Percentiles rank a stretch among this genome's conserved stretches.
Evolutionary conservation across 768 basidiomycete genomes (phyloP).

Genomic region (Clathrus columnatus): DNA sequence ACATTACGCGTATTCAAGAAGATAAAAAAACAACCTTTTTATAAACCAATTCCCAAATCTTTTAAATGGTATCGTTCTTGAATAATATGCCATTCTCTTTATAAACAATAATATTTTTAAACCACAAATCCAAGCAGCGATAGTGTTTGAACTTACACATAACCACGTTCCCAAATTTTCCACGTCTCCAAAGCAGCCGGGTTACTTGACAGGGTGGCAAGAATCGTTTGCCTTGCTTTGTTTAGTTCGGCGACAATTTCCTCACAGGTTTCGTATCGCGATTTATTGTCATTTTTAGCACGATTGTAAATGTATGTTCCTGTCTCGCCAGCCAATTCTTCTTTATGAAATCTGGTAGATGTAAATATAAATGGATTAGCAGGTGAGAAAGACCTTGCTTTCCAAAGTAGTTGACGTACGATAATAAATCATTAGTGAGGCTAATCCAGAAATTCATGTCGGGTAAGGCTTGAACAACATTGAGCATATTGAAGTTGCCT

Average conservation of each 20-base stretch:
- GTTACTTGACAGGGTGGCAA: neutral
- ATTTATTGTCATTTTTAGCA: neutral
- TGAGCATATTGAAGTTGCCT: neutral
- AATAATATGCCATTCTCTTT: neutral
- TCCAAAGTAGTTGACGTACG: neutral
- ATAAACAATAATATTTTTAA: neutral
- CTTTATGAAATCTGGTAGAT: neutral
- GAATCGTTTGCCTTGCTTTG: neutral
- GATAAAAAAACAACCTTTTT: too few relatives aligned
- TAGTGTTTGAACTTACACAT: neutral
- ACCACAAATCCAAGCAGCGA: neutral
- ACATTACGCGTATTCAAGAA: too few relatives aligned
- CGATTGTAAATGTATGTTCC: neutral
- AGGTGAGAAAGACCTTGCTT: neutral
- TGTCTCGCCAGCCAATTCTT: neutral
- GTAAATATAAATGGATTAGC: neutral
- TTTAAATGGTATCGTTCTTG: neutral
- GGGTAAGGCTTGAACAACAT: neutral
- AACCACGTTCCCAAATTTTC: neutral
- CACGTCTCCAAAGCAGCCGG: neutral
- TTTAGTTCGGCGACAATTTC: neutral
- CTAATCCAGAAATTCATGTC: neutral
- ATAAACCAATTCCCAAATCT: neutral
- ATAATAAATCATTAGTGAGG: neutral
- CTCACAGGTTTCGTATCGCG: neutral